phyloP scores from a whole-genome alignment of 495 filamentous ascomycete species.

The Hypoxylon lenormandii region DNA sequence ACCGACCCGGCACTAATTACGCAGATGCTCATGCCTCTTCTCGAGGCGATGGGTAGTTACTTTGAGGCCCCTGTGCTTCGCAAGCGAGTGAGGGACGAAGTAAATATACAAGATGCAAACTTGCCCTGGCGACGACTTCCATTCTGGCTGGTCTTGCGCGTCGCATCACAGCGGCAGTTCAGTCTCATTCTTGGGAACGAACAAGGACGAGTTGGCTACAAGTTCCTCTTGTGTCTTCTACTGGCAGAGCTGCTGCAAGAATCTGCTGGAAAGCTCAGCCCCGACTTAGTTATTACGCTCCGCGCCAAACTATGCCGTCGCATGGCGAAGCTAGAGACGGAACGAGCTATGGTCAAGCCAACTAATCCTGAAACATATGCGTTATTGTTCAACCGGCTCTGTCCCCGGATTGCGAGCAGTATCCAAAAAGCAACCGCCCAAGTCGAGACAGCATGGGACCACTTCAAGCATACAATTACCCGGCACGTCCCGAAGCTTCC shows the following conservation, averaged over 20 bases:
- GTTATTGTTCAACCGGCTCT: conserved; percentile 31
- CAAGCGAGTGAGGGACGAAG: conserved; percentile 72
- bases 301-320: conserved; percentile 70
- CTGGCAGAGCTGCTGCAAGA: conserved; percentile 60
- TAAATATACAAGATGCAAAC: conserved; percentile 59
- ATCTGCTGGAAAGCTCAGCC: conserved; percentile 38
- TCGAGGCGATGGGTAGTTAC: conserved; percentile 64
- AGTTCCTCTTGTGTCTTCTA: conserved; percentile 64
- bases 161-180: conserved; percentile 64
- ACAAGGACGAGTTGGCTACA: conserved; percentile 67
- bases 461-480: conserved; percentile 47
- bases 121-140: conserved; percentile 69
- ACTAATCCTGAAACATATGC: neutral
- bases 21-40: conserved; percentile 67
- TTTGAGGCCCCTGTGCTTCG: conserved; percentile 52
- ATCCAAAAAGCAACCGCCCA: conserved; percentile 33
- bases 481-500: conserved; percentile 58
- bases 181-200: conserved; percentile 58
- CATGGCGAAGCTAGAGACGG: conserved; percentile 68
- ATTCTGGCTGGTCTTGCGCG: conserved; percentile 69
- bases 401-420: conserved; percentile 30
- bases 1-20: conserved; percentile 65
- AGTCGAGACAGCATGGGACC: conserved; percentile 48
- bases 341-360: conserved; percentile 30
- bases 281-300: conserved; percentile 51